A percentile compares a stretch with the other conserved stretches of the same genome.
Evolutionary conservation across 192 early-diverging fungal genomes (phyloP).

Genomic region (Mortierella claussenii): DNA sequence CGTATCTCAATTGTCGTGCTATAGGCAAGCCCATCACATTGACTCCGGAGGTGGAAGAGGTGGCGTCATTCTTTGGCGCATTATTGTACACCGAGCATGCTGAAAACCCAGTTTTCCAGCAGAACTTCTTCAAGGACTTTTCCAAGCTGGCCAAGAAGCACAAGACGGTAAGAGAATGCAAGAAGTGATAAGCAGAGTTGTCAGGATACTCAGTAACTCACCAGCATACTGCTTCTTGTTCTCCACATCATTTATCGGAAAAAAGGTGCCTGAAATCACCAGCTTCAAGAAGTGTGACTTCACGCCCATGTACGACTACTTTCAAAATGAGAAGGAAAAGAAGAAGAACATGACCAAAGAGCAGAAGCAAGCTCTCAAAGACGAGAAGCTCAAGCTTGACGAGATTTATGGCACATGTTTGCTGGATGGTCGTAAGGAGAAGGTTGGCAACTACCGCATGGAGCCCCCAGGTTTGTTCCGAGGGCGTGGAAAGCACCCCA

Average conservation of each 20-base stretch:
- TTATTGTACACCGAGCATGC: conserved; percentile 86
- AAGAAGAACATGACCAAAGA: conserved; percentile 90
- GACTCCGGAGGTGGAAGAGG: conserved; percentile 88
- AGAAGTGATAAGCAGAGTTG: too few relatives aligned
- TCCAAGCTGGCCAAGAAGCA: conserved; percentile 69
- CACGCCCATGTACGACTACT: conserved; percentile 82
- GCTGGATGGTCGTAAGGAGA: conserved; percentile 93
- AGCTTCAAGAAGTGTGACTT: conserved; percentile 91
- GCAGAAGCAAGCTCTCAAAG: conserved; percentile 85
- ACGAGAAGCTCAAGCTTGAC: conserved; percentile 75
- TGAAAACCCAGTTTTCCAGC: conserved; percentile 83
- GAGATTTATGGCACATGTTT: conserved; percentile 78
- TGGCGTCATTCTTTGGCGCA: conserved; percentile 94
- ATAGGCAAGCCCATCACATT: conserved; percentile 65
- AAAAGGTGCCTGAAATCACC: conserved; percentile 77
- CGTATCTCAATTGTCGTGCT: background rate
- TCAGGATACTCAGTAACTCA: too few relatives aligned
- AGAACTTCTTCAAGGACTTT: conserved; percentile 96
- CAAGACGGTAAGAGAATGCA: conserved; percentile 63
- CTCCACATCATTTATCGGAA: too few relatives aligned
- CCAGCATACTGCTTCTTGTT: too few relatives aligned
- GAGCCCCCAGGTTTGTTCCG: conserved; percentile 97
- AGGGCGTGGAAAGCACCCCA: conserved; percentile 97
- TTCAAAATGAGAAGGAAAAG: conserved; percentile 79
- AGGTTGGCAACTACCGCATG: conserved; percentile 97